A percentile compares a stretch with the other conserved stretches of the same genome.
Evolutionary conservation across 78 protist species (phyloP).

Genomic region (Dictyostelium capitatum): DNA sequence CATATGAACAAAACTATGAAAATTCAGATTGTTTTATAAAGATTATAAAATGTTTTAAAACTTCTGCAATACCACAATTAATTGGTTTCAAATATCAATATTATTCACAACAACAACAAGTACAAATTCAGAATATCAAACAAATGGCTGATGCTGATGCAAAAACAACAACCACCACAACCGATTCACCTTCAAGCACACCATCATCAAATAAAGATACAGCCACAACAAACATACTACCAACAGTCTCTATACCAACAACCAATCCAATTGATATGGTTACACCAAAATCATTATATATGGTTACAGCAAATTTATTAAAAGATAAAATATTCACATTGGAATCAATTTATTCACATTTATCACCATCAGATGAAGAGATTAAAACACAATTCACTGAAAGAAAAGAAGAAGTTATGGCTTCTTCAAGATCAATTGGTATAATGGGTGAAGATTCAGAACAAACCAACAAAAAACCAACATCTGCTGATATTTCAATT

Average conservation of each 20-base stretch:
- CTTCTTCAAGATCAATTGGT: neutral
- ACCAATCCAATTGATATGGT: neutral
- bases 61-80: constrained; percentile 52
- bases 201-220: neutral
- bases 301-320: constrained; percentile 42
- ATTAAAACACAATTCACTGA: constrained; percentile 24
- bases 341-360: constrained; percentile 76
- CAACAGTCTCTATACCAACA: neutral
- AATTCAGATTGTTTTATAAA: constrained; percentile 7
- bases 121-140: neutral
- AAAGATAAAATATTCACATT: constrained; percentile 25
- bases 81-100: constrained; percentile 75
- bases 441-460: neutral
- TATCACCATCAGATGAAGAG: constrained; percentile 63
- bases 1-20: constrained; percentile 57
- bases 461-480: neutral
- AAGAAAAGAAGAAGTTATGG: constrained; percentile 33
- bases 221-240: neutral
- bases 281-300: constrained; percentile 58
- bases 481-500: neutral
- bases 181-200: neutral
- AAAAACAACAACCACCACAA: neutral
- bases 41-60: constrained; percentile 36
- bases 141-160: neutral
- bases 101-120: constrained; percentile 25